These are phyloP conservation scores for Scenedesmus sp. DNA, from an alignment of 163 green algal species.

Conservation along the genomic window DNA sequence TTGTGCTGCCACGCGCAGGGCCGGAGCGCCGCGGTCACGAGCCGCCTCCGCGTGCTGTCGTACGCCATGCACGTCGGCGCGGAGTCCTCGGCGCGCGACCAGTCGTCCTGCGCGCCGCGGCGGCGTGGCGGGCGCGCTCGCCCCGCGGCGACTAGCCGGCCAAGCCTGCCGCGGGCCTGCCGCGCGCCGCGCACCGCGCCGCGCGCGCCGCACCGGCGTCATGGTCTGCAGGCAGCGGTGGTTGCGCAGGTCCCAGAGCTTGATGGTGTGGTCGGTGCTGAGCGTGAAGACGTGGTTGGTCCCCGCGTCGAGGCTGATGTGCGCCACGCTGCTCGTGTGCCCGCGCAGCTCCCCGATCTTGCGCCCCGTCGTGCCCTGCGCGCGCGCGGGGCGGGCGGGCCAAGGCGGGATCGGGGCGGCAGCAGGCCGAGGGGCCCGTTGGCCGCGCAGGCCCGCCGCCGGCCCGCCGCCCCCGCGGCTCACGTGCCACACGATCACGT, in stretches of 20 bases:
- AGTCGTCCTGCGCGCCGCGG: constrained; percentile 75
- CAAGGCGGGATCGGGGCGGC: no score
- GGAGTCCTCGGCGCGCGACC: constrained; percentile 63
- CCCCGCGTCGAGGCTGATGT: constrained; percentile 73
- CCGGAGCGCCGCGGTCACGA: constrained; percentile 68
- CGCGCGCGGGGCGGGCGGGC: no score
- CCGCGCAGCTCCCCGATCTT: constrained; percentile 79
- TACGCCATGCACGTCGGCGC: constrained; percentile 69
- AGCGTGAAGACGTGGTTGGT: constrained; percentile 82
- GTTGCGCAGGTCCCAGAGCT: constrained; percentile 67
- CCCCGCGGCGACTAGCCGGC: no score
- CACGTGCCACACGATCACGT: constrained; percentile 84
- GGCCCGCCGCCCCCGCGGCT: neutral
- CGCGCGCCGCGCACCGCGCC: no score
- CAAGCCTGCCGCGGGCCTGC: no score
- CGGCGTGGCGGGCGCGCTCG: no score
- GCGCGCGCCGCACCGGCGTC: constrained; percentile 18
- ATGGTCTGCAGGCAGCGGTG: constrained; percentile 64
- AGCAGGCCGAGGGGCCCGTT: neutral
- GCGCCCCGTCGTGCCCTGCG: constrained; percentile 63
- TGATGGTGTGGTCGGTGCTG: constrained; percentile 73
- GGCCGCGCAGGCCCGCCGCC: neutral
- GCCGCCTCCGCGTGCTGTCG: constrained; percentile 59
- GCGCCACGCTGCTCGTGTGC: constrained; percentile 71
- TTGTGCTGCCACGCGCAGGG: constrained; percentile 78